Evolutionary conservation across 768 basidiomycete species (phyloP), one percentile per base, ranked within the genome.

Genomic region (Pseudohyphozyma bogoriensis): DNA sequence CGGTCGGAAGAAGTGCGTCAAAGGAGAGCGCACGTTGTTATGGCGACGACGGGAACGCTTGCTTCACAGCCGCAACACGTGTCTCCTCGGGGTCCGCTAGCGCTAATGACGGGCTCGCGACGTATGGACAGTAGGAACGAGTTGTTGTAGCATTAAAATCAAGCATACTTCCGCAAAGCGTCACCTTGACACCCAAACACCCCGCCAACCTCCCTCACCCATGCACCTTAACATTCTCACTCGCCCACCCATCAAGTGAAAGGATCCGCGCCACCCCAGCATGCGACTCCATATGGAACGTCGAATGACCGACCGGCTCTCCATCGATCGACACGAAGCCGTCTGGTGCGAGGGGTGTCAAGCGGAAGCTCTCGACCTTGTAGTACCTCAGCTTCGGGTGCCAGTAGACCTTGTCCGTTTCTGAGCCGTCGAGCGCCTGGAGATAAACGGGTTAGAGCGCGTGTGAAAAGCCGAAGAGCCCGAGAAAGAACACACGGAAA

Each of bases 281-380:
- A 22, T 87, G 82, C 13, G 85, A 83, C 72, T 89, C 86, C 4
- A 90, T 82, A 65, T 86, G 80, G 70, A 81, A 89, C 68, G 83
- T 81, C 70, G 83, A 78, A 64, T 86, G 85, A 13, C 85, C 85
- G 67, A 81, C 84, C 7, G 74, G 68, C 74, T 92, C 89, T 11
- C 89, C 89, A 66, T 92, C 89, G 22, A 92, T 77, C 18, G 85
- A 77, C 22, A 90, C 69, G 66, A 75, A 87, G 87, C 68, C 84
- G 74, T 87, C 89, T 58, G 26, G 26, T 4, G 47, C 20, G 44
- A 45, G 49, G 26, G 68, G 54, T 6, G 33, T 68, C 45, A 71
- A 58, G 44, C 60, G 56, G 64, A 37, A 70, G n/a, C 63, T 39
- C 11, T n/a, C 35, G 22, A 39, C 53, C 44, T 68, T 61, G 54